Percentiles rank a stretch among this genome's conserved stretches.
Conservation (phyloP, 495 filamentous ascomycete species). For the Penicillium mononematosum region DNA sequence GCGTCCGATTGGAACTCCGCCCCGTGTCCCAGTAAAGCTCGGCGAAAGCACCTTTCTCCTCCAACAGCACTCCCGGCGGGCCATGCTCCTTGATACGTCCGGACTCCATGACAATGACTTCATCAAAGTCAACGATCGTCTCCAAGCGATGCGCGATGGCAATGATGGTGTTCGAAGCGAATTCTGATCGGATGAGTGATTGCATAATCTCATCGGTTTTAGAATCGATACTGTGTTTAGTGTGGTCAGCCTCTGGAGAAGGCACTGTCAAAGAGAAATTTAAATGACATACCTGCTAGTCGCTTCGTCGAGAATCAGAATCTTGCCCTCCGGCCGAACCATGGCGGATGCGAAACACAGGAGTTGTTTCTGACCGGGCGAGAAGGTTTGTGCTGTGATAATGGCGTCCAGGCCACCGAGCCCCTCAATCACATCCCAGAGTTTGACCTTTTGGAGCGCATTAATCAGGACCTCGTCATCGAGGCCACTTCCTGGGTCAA, state of each 20-base stretch:
- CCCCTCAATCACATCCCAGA: background rate
- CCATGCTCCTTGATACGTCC: constrained; percentile 5
- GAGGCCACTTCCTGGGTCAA: background rate
- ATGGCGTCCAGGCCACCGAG: background rate
- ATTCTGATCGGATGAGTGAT: background rate
- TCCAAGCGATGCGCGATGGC: background rate
- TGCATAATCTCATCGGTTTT: background rate
- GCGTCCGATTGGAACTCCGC: too few relatives aligned
- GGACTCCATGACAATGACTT: constrained; percentile 3
- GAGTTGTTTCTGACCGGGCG: background rate
- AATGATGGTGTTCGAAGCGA: background rate
- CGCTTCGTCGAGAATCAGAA: background rate
- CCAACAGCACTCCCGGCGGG: background rate
- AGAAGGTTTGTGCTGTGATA: background rate
- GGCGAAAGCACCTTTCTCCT: background rate
- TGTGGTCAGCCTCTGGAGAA: background rate
- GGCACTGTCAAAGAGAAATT: background rate
- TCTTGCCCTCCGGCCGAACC: background rate
- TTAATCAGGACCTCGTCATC: background rate
- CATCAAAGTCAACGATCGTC: constrained; percentile 4
- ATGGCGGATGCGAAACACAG: background rate
- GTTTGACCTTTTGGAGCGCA: background rate
- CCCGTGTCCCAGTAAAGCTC: constrained; percentile 1
- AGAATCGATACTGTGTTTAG: background rate
- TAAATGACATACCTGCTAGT: background rate